Percentiles rank a stretch among this genome's conserved stretches.
phyloP scores from a whole-genome alignment of 768 basidiomycete species.

The Leccinellum rugosiceps region DNA sequence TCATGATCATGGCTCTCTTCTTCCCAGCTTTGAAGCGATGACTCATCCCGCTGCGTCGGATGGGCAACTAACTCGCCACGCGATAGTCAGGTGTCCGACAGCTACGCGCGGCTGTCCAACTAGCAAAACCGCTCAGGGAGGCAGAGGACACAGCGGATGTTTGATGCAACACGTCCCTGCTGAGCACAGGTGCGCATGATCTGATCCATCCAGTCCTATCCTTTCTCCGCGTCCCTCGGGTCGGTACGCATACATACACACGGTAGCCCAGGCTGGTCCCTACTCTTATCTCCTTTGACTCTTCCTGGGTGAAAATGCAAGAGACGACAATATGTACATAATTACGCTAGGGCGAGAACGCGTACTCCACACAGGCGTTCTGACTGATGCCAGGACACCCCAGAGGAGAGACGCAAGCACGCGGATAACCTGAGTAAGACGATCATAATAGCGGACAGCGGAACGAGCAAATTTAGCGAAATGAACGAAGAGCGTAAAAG shows the following conservation, averaged over 20 bases:
- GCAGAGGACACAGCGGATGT: slow-evolving; percentile 75
- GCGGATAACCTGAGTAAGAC: background rate
- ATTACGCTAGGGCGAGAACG: background rate
- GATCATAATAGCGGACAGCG: background rate
- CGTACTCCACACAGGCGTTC: background rate
- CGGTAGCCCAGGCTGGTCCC: too few relatives aligned
- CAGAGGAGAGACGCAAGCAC: background rate
- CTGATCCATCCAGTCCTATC: too few relatives aligned
- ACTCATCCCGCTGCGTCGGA: slow-evolving; percentile 70
- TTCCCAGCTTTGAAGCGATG: slow-evolving; percentile 56
- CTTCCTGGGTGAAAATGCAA: background rate
- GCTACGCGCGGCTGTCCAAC: slow-evolving; percentile 59
- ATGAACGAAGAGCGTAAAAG: background rate
- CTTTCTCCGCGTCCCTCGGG: too few relatives aligned
- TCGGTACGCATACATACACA: too few relatives aligned
- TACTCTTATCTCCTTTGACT: too few relatives aligned
- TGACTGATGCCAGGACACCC: background rate
- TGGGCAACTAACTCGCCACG: slow-evolving; percentile 81
- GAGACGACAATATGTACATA: background rate
- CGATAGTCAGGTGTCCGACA: slow-evolving; percentile 62
- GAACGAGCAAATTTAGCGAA: background rate
- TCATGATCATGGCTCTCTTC: background rate
- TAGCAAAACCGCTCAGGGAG: slow-evolving; percentile 80
- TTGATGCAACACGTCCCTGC: slow-evolving; percentile 70
- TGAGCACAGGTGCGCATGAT: slow-evolving; percentile 51